Conservation (phyloP, 108 stramenopile species). For the Nannochloropsis oceanica region DNA sequence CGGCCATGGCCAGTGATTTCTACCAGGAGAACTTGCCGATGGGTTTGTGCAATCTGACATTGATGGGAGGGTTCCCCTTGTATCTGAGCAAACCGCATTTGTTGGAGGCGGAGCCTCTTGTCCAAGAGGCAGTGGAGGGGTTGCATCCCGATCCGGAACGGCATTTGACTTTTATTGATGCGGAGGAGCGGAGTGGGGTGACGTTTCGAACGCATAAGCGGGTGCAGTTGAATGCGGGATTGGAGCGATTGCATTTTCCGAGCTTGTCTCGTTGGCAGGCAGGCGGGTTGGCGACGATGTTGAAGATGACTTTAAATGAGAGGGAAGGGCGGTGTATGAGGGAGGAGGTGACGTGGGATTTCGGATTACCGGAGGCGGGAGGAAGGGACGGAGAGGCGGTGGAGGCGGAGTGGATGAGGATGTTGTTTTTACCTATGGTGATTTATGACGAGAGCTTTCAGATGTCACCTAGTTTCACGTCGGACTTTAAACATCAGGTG, state of each 20-base stretch:
- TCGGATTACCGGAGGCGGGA: not conserved
- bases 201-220: not conserved
- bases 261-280: not conserved
- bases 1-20: not conserved
- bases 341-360: not conserved
- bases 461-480: not conserved
- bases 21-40: not conserved
- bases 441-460: not conserved
- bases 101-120: not conserved
- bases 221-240: not conserved
- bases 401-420: not conserved
- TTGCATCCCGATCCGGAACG: not conserved
- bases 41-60: not conserved
- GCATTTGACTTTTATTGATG: not conserved
- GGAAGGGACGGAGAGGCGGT: not conserved
- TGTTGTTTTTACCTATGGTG: not conserved
- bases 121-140: not conserved
- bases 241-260: not conserved
- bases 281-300: not conserved
- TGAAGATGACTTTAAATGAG: not conserved
- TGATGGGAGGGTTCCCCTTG: not conserved
- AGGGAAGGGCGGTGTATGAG: not conserved
- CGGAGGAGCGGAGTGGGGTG: not conserved
- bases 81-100: not conserved
- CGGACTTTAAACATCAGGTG: not conserved